These are phyloP conservation scores for Colletotrichum sp. DNA, from an alignment of 2,329 filamentous ascomycete genomes.

Conservation along the genomic window DNA sequence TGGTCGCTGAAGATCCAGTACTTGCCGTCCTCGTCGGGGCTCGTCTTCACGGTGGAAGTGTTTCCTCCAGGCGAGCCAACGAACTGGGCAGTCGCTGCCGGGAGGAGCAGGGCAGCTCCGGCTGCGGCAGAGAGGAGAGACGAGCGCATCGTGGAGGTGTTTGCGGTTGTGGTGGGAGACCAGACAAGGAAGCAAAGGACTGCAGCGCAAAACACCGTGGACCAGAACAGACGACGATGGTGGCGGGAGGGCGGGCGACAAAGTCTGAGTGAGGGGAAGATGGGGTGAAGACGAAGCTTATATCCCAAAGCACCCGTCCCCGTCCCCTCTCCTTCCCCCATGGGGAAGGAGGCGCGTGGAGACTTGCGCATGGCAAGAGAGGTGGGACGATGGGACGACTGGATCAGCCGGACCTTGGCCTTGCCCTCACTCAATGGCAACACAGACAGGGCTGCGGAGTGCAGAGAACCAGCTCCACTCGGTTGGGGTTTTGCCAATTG, in stretches of 20 bases:
- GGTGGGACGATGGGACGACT: constrained; percentile 14
- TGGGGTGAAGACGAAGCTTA: constrained; percentile 16
- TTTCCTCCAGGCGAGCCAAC: constrained; percentile 22
- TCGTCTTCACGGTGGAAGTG: constrained; percentile 25
- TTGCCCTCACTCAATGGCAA: not conserved
- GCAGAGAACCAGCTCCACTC: constrained; percentile 13
- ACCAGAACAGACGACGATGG: constrained; percentile 6
- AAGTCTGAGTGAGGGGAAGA: not conserved
- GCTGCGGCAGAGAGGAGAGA: constrained; percentile 7
- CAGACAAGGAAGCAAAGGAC: constrained; percentile 11
- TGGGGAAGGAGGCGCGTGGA: not conserved
- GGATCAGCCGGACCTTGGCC: constrained; percentile 7
- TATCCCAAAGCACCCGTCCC: constrained; percentile 4
- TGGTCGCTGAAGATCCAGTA: constrained; percentile 73
- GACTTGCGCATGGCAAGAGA: constrained; percentile 3
- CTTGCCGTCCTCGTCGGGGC: constrained; percentile 66
- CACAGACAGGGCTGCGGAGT: not conserved
- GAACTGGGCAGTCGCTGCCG: constrained; percentile 32
- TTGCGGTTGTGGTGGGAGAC: not conserved
- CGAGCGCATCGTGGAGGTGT: constrained; percentile 13
- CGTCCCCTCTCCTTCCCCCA: not conserved
- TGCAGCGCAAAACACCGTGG: not conserved
- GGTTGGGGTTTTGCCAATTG: not conserved
- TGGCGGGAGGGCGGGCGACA: not conserved
- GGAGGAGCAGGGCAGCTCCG: constrained; percentile 26